phyloP scores from a whole-genome alignment of 495 filamentous ascomycete genomes.

The Penicillium robsamsonii region DNA sequence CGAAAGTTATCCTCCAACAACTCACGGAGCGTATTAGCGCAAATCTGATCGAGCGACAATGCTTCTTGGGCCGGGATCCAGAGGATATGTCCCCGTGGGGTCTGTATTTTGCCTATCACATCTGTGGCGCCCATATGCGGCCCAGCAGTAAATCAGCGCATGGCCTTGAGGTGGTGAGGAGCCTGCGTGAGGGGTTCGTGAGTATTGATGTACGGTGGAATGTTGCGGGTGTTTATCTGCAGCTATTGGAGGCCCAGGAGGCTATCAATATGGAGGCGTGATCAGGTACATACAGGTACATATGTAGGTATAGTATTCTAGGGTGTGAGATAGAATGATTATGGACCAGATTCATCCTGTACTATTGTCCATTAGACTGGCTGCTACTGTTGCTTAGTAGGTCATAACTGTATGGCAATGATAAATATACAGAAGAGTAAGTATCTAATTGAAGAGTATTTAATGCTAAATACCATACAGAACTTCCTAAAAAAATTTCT shows the following conservation, averaged over 20 bases:
- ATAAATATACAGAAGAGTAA: background rate
- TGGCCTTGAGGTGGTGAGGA: conserved; percentile 24
- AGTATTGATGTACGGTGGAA: conserved; percentile 32
- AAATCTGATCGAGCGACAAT: conserved; percentile 22
- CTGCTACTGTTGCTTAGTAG: background rate
- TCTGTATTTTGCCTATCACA: conserved; percentile 14
- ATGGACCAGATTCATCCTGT: background rate
- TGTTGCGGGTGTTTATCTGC: conserved; percentile 35
- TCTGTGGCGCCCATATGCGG: conserved; percentile 18
- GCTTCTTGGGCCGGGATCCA: conserved; percentile 26
- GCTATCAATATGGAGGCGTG: conserved; percentile 15
- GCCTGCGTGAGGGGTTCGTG: conserved; percentile 25
- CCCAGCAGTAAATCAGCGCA: conserved; percentile 11
- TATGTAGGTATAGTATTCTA: background rate
- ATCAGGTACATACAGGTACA: no score
- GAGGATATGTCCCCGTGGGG: conserved; percentile 30
- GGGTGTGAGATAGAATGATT: background rate
- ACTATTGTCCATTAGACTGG: background rate
- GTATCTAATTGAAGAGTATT: background rate
- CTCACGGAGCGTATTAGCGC: conserved; percentile 20
- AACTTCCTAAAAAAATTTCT: background rate
- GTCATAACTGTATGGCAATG: background rate
- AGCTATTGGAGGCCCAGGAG: conserved; percentile 31
- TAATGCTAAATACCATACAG: background rate
- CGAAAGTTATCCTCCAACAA: conserved; percentile 18